Evolutionary conservation across 148 eudicot species (phyloP), one percentile per base, ranked within the genome.

Genomic region (Heliamphora exappendiculata): DNA sequence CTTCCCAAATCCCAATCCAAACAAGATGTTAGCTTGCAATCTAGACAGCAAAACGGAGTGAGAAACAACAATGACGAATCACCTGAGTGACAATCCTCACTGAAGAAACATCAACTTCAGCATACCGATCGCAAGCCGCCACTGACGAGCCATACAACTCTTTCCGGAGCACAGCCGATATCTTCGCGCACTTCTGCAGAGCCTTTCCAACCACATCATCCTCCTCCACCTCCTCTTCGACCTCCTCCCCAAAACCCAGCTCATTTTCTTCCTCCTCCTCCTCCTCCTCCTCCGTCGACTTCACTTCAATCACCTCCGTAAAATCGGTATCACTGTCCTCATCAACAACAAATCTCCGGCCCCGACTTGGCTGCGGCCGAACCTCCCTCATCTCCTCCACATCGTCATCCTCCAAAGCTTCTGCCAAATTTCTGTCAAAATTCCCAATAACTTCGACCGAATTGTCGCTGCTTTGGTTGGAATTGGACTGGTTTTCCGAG

Each of bases 1-100:
- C 8, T 5, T 42, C 10, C 47, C 47, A 42, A 42, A 42, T 6
- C 47, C 10, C n/a, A n/a, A 42, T 3, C 34, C 64, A 59, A 28
- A 59, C 64, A n/a, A n/a, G n/a, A n/a, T n/a, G n/a, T n/a, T 9
- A 57, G 3, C 33, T 14, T 39, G 45, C 50, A 17, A 34, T 39
- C 16, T 31, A 28, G n/a, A 42, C 31, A 50, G 28, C 28, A 17
- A 66, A 17, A 16, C 13, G 10, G 58, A 68, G 26, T 36, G 8
- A 22, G 8, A 67, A 42, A 42, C 2, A 12, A 29, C 22, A 68
- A 59, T 3, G 22, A 45, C 34, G 51, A 28, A 26, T 29, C 17
- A 95, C 98, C 94, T 95, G 97, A 87, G 91, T 92, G 70, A 92
- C 94, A 75, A 95, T 92, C 75, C 88, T 78, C 24, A 86, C 89